phyloP scores from a whole-genome alignment of 108 stramenopile genomes.

The Cyclotella cryptica region DNA sequence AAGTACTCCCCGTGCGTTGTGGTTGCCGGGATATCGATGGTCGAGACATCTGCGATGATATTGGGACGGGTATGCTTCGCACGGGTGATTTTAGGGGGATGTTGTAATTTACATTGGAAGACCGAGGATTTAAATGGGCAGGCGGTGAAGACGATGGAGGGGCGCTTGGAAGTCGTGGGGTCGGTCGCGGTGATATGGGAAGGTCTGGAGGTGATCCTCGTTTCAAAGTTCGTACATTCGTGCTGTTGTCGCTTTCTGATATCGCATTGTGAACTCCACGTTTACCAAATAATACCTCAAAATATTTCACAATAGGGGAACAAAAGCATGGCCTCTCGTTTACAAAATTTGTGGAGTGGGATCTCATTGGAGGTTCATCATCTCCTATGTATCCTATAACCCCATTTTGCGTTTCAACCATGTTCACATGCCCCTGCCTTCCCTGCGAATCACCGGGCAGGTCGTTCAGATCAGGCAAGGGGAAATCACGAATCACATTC shows the following conservation, averaged over 20 bases:
- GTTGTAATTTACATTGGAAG: slow-evolving; percentile 14
- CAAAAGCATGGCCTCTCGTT: slow-evolving; percentile 30
- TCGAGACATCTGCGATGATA: slow-evolving; percentile 23
- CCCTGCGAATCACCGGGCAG: not conserved
- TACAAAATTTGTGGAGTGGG: not conserved
- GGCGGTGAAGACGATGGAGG: not conserved
- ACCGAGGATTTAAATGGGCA: not conserved
- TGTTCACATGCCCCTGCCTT: not conserved
- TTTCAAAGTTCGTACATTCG: not conserved
- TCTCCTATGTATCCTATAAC: not conserved
- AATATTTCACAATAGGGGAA: slow-evolving; percentile 29
- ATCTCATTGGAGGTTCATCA: too few species aligned
- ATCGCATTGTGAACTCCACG: not conserved
- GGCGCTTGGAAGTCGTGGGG: not conserved
- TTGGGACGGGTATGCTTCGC: slow-evolving; percentile 39
- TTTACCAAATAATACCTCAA: slow-evolving; percentile 19
- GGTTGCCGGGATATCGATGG: not conserved
- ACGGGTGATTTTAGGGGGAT: slow-evolving; percentile 46
- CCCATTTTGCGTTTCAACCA: not conserved
- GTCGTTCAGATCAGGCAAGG: slow-evolving; percentile 5
- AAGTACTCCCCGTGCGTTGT: slow-evolving; percentile 9
- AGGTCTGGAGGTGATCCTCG: not conserved
- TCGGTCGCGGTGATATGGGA: not conserved
- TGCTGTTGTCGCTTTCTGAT: not conserved
- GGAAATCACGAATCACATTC: slow-evolving; percentile 6